These are phyloP conservation scores for Moesziomyces aphidis DNA, from an alignment of 1,284 basidiomycete species.

Conservation along the genomic window DNA sequence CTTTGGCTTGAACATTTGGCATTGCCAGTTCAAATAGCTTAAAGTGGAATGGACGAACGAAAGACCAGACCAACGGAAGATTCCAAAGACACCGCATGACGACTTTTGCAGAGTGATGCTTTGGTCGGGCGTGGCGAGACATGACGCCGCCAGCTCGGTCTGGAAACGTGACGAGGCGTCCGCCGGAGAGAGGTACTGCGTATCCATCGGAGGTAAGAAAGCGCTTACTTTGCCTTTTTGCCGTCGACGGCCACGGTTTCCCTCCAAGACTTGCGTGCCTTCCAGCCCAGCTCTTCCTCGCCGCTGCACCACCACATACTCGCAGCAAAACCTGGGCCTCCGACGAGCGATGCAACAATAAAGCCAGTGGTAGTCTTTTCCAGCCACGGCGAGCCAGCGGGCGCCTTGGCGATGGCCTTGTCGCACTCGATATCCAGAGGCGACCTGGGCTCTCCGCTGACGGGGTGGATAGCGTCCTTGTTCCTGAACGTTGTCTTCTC, in stretches of 20 bases:
- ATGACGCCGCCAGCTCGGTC: no score
- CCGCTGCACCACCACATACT: conserved; percentile 58
- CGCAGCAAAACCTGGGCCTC: conserved; percentile 47
- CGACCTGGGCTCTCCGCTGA: conserved; percentile 30
- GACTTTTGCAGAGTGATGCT: no score
- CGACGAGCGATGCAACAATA: conserved; percentile 25
- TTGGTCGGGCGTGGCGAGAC: no score
- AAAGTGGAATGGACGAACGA: no score
- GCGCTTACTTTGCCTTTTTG: conserved; percentile 40
- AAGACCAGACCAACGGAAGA: no score
- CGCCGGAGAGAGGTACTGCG: no score
- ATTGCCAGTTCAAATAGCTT: no score
- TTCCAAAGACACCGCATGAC: no score
- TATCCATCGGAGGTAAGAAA: no score
- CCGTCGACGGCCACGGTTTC: conserved; percentile 48
- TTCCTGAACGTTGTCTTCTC: conserved; percentile 43
- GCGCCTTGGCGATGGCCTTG: conserved; percentile 48
- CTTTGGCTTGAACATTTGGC: no score
- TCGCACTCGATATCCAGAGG: conserved; percentile 51
- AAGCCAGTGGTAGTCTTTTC: conserved; percentile 41
- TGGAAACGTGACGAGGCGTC: no score
- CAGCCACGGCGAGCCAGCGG: conserved; percentile 43
- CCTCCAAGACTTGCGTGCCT: conserved; percentile 50
- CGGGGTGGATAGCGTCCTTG: conserved; percentile 30
- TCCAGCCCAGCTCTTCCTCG: conserved; percentile 55